These are phyloP conservation scores for Zarea fungicola DNA, from an alignment of 2,329 filamentous ascomycete species.

Conservation along the genomic window DNA sequence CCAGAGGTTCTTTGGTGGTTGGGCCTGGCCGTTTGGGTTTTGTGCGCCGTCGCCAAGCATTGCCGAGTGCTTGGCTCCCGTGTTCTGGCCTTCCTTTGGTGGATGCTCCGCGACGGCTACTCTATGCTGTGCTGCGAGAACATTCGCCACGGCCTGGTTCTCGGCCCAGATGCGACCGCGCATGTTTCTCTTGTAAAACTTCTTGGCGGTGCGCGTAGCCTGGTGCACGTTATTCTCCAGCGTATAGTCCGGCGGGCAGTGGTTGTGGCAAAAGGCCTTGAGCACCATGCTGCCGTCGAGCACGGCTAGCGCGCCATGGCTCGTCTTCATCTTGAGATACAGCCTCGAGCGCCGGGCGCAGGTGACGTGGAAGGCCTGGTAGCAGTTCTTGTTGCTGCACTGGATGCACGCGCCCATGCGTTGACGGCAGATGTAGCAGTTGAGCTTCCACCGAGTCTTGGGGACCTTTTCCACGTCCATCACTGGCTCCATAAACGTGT, in stretches of 20 bases:
- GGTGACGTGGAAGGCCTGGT: slow-evolving; percentile 94
- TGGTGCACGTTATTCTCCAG: slow-evolving; percentile 77
- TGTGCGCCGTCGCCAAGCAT: slow-evolving; percentile 66
- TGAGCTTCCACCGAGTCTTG: slow-evolving; percentile 86
- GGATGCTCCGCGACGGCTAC: slow-evolving; percentile 62
- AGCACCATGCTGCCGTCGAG: slow-evolving; percentile 75
- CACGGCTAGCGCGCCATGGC: slow-evolving; percentile 69
- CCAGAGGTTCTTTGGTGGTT: slow-evolving; percentile 53
- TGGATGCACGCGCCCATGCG: slow-evolving; percentile 98
- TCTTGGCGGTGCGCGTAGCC: slow-evolving; percentile 77
- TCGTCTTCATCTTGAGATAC: slow-evolving; percentile 95
- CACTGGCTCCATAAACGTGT: slow-evolving; percentile 96
- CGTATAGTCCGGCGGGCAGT: slow-evolving; percentile 84
- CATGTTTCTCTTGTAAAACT: slow-evolving; percentile 87
- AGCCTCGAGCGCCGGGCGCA: slow-evolving; percentile 84
- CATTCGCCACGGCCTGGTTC: slow-evolving; percentile 75
- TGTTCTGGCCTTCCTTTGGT: slow-evolving; percentile 76
- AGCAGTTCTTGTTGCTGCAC: slow-evolving; percentile 96
- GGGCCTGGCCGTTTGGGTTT: slow-evolving; percentile 55
- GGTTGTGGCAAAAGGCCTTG: slow-evolving; percentile 94
- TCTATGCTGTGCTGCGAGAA: slow-evolving; percentile 68
- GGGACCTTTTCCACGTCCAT: slow-evolving; percentile 98
- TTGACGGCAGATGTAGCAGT: slow-evolving; percentile 95
- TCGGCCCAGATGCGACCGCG: slow-evolving; percentile 87
- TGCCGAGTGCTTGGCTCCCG: slow-evolving; percentile 74